Base-by-base conservation (phyloP, 331 rosid genomes). In the Quercus phellos region DNA sequence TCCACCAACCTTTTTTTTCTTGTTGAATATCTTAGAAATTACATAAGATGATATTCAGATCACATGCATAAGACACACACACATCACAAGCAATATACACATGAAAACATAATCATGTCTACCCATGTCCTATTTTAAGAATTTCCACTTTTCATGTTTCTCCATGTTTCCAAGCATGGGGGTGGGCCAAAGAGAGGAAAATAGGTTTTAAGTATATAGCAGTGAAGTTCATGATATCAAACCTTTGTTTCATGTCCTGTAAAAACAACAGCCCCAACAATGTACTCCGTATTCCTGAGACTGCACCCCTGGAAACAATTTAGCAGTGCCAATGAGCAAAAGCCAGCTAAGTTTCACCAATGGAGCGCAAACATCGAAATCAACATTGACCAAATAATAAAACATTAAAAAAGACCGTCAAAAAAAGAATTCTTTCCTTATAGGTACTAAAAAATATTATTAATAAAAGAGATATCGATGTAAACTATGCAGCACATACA, bases 201-300 rank as follows among this genome's bases (percentile, higher is more conserved):
- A 50, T 50, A 80, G 34, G 29, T 50, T 67, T 66, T 66, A 50
- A 32, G 70, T 64, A 63, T 68, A 24, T 29, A 32, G 34, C 50
- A 73, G 43, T 18, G 66, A 43, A 70, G 19, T 83, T 61, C 73
- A 76, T 63, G 78, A 74, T 34, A 78, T 58, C 84, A 54, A 80
- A 94, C 98, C 99, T 94, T 94, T 64, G 99, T 94, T 85, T 94
- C 99, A 3, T 84, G 99, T 71, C 99, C 98, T 17, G 99, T 87
- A 83, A 94, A 94, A 82, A 92, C 82, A 80, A 92, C 98, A 78
- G 85, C 89, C 60, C 87, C 97, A 81, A 94, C 97, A 85, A 92
- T 86, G 84, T 90, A 89, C 68, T 90, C 94, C 1, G 99, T 94
- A 84, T 94, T 94, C 83, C 92, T 89, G 75, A 94, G 97, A 85